Conservation (phyloP, 768 basidiomycete genomes). For the Boletus fagicola region DNA sequence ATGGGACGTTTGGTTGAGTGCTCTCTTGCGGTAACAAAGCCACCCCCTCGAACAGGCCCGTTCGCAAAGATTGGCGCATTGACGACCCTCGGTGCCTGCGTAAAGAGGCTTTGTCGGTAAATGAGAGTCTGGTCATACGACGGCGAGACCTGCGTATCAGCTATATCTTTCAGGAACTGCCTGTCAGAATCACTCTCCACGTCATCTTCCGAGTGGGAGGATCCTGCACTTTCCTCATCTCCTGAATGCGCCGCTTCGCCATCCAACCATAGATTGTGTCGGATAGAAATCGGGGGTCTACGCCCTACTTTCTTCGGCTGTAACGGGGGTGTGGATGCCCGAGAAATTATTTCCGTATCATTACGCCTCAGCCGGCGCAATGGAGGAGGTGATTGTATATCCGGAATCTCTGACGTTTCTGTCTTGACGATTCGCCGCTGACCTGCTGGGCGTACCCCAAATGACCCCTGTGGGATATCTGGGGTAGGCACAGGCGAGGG, state of each 20-base stretch:
- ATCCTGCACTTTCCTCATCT: slow-evolving; percentile 69
- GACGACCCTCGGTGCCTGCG: slow-evolving; percentile 50
- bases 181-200: slow-evolving; percentile 65
- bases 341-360: slow-evolving; percentile 27
- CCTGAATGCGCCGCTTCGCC: slow-evolving; percentile 77
- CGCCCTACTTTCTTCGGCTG: slow-evolving; percentile 22
- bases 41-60: slow-evolving; percentile 46
- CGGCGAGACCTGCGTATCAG: slow-evolving; percentile 64
- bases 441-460: slow-evolving; percentile 44
- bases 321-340: slow-evolving; percentile 20
- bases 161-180: slow-evolving; percentile 60
- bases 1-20: slow-evolving; percentile 31
- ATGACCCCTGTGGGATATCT: slow-evolving; percentile 40
- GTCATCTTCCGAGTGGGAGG: slow-evolving; percentile 51
- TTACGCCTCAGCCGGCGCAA: slow-evolving; percentile 31
- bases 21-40: slow-evolving; percentile 36
- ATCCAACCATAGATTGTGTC: slow-evolving; percentile 53
- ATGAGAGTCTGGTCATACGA: slow-evolving; percentile 71
- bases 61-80: slow-evolving; percentile 53
- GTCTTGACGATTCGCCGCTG: slow-evolving; percentile 20
- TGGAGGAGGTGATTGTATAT: slow-evolving; percentile 30
- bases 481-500: slow-evolving; percentile 19
- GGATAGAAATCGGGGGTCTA: slow-evolving; percentile 35
- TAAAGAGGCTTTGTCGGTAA: slow-evolving; percentile 71
- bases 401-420: slow-evolving; percentile 22